These are phyloP conservation scores for Boeremia lycopersici DNA, from an alignment of 2,329 filamentous ascomycete genomes.

Conservation along the genomic window DNA sequence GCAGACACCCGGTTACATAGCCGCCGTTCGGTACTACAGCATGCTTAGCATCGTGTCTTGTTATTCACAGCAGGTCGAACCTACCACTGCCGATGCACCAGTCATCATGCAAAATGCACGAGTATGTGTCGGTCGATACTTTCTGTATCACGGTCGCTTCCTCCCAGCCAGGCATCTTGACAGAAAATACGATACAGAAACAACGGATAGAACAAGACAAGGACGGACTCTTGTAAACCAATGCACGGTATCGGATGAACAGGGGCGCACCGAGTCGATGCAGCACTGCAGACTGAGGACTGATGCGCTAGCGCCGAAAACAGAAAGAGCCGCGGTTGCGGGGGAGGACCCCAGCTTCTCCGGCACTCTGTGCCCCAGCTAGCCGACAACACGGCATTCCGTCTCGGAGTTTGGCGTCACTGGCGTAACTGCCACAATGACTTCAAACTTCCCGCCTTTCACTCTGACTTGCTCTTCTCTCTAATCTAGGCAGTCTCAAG, in stretches of 20 bases:
- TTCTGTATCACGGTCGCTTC: constrained; percentile 57
- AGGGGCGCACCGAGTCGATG: neutral
- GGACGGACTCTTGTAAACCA: neutral
- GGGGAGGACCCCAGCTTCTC: constrained; percentile 17
- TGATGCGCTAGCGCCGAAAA: constrained; percentile 18
- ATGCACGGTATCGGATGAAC: neutral
- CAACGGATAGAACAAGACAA: neutral
- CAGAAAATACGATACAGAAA: neutral
- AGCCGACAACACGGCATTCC: constrained; percentile 20
- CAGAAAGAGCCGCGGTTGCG: constrained; percentile 34
- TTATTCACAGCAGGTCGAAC: neutral
- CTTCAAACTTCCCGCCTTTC: constrained; percentile 11
- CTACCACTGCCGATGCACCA: constrained; percentile 71
- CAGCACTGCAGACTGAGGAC: constrained; percentile 8
- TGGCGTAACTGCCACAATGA: constrained; percentile 16
- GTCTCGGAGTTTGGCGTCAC: constrained; percentile 17
- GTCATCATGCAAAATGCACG: constrained; percentile 59
- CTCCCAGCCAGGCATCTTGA: constrained; percentile 49
- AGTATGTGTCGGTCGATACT: constrained; percentile 63
- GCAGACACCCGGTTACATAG: constrained; percentile 68
- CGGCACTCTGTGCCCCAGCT: constrained; percentile 21
- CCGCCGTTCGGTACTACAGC: constrained; percentile 71
- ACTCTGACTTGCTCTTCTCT: constrained; percentile 6
- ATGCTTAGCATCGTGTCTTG: neutral
- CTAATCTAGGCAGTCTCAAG: neutral